Evolutionary conservation across 345 rosid species (phyloP).

Genomic region (Camelina laxa): DNA sequence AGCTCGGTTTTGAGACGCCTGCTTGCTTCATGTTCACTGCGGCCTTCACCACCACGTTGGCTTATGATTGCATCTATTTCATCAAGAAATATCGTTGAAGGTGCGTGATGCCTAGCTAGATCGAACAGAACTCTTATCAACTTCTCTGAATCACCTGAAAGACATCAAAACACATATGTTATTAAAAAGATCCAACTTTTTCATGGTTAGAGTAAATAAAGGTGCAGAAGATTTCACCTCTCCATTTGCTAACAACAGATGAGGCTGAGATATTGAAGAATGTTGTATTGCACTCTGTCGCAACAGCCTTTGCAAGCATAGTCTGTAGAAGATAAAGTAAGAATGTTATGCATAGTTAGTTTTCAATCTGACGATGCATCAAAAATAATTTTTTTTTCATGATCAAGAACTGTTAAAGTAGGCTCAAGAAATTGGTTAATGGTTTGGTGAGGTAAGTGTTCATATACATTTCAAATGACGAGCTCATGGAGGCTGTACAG

Average conservation of each 20-base stretch:
- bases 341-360: not conserved
- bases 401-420: not conserved
- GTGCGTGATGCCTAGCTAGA: conserved; percentile 96
- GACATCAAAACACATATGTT: conserved; percentile 6
- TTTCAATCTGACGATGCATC: not conserved
- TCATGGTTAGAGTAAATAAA: not conserved
- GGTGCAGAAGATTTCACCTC: conserved; percentile 39
- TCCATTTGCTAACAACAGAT: conserved; percentile 99
- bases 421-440: not conserved
- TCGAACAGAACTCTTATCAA: conserved; percentile 90
- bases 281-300: conserved; percentile 97
- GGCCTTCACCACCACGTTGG: conserved; percentile 96
- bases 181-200: not conserved
- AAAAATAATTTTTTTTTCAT: not conserved
- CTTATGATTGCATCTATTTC: conserved; percentile 97
- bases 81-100: conserved; percentile 95
- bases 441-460: not conserved
- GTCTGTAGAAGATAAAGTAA: conserved; percentile 55
- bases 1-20: conserved; percentile 98
- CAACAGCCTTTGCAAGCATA: conserved; percentile 99
- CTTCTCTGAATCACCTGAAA: conserved; percentile 97
- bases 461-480: not conserved
- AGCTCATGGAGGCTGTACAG: not conserved
- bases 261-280: conserved; percentile 99
- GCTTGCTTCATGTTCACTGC: conserved; percentile 98